Evolutionary conservation across 768 basidiomycete genomes (phyloP).

Genomic region (Udeniomyces megalosporus): DNA sequence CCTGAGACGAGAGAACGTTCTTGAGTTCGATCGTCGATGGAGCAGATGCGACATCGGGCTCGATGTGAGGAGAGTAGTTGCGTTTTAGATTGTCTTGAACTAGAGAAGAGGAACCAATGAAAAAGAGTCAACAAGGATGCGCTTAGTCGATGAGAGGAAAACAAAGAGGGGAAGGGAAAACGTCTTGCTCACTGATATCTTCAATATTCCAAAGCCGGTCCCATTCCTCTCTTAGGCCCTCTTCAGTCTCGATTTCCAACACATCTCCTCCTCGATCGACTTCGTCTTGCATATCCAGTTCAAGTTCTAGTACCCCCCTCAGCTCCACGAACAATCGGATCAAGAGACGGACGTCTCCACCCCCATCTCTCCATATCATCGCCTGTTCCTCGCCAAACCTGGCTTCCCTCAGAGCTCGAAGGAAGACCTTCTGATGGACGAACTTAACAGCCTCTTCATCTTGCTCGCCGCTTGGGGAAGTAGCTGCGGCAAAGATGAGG

Average conservation of each 20-base stretch:
- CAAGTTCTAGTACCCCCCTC: slow-evolving; percentile 39
- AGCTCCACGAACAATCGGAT: slow-evolving; percentile 61
- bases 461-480: not conserved
- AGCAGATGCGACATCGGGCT: slow-evolving; percentile 49
- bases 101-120: slow-evolving; percentile 52
- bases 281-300: not conserved
- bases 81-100: slow-evolving; percentile 77
- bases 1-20: slow-evolving; percentile 40
- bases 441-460: slow-evolving; percentile 7
- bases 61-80: slow-evolving; percentile 78
- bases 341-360: slow-evolving; percentile 56
- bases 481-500: slow-evolving; percentile 2
- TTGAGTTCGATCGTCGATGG: slow-evolving; percentile 55
- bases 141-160: not conserved
- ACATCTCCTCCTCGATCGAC: not conserved
- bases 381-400: slow-evolving; percentile 42
- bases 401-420: slow-evolving; percentile 4
- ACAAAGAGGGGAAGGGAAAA: slow-evolving; percentile 31
- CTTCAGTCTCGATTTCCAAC: slow-evolving; percentile 52
- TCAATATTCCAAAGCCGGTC: slow-evolving; percentile 53
- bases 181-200: slow-evolving; percentile 59
- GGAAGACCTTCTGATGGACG: slow-evolving; percentile 14
- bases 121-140: too few relatives aligned
- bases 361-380: slow-evolving; percentile 21
- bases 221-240: slow-evolving; percentile 58